Evolutionary conservation across 495 filamentous ascomycete species (phyloP), one percentile per base, ranked within the genome.

Genomic region (Podospora tetraspora): DNA sequence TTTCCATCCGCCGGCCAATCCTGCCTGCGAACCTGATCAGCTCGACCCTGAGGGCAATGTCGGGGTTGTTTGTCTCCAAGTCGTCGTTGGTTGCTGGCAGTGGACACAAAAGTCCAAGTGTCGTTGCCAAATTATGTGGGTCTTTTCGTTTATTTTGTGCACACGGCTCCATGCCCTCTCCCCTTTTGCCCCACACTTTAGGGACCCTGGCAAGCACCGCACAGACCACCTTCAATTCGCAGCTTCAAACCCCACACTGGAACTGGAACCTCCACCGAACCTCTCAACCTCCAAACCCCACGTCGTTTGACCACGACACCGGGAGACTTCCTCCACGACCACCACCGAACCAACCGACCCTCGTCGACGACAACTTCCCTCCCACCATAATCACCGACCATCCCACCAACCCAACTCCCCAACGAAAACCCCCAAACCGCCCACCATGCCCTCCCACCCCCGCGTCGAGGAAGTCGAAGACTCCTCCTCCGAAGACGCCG

Each of bases 401-500:
- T 59, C 27, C 16, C 19, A 63, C 1, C 57, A 37, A 68, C 62
- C 2, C 57, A 43, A 67, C 63, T 65, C 63, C 25, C 58, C 60
- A 69, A 29, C 59, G 59, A 69, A 29, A 61, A 25, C 72, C 62
- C 57, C 43, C 4, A 11, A 52, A 56, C 30, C 59, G 25, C 66
- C 27, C 78, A 83, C 74, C 34, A 97, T 97, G 93, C 70, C 70
- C 24, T 92, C 93, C 43, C 84, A 94, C 79, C 87, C 93, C 60
- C 90, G 88, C 58, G 87, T 98, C 75, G 94, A 98, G 84, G 94
- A 97, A 79, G 87, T 97, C 66, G 89, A 84, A 34, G 92, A 94
- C 82, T 90, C 86, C 68, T 52, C 43, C 0, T 1, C 2, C 1
- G 16, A n/a, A n/a, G 91, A 93, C 76, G 86, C 85, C 64, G 86